Conservation (phyloP, 2,329 filamentous ascomycete genomes). For the Botrytis hyacinthi region DNA sequence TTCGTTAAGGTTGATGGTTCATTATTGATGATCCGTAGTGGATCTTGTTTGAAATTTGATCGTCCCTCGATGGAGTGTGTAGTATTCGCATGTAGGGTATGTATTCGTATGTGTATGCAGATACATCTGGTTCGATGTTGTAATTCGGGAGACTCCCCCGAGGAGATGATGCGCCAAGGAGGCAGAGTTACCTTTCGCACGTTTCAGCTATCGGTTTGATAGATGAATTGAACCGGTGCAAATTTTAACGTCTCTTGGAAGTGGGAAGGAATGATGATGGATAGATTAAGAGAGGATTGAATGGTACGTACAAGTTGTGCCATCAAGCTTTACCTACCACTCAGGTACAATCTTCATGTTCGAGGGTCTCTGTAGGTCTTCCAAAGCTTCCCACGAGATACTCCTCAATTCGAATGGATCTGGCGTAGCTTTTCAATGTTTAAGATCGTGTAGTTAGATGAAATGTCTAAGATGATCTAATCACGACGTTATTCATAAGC, state of each 20-base stretch:
- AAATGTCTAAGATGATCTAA: background rate
- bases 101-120: background rate
- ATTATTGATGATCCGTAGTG: background rate
- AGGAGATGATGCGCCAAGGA: background rate
- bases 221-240: background rate
- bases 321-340: background rate
- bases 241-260: background rate
- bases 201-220: conserved; percentile 3
- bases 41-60: background rate
- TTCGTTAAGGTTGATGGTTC: background rate
- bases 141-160: background rate
- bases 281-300: background rate
- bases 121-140: background rate
- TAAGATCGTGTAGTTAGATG: background rate
- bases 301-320: background rate
- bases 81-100: background rate
- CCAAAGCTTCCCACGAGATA: background rate
- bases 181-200: background rate
- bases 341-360: background rate
- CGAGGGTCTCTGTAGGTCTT: background rate
- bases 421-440: background rate
- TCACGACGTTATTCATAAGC: background rate
- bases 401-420: background rate
- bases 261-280: background rate
- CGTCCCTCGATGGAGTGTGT: background rate